phyloP scores from a whole-genome alignment of 2,329 filamentous ascomycete genomes.

The Geosmithia putterillii region DNA sequence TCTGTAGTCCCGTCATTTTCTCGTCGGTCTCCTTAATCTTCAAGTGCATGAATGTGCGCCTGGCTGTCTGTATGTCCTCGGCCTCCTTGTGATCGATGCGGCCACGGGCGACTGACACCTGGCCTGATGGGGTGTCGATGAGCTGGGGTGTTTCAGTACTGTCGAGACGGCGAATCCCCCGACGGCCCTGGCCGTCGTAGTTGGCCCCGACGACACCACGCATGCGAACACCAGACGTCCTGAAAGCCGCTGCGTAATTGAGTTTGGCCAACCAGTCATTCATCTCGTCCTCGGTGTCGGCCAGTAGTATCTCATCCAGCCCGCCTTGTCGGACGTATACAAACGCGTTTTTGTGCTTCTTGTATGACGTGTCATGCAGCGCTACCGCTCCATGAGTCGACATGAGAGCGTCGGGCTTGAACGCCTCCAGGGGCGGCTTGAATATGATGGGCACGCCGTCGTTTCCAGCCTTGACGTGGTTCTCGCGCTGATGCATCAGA shows the following conservation, averaged over 20 bases:
- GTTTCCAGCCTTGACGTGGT: slow-evolving; percentile 66
- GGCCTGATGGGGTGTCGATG: slow-evolving; percentile 59
- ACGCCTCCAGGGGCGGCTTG: slow-evolving; percentile 77
- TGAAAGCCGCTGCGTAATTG: slow-evolving; percentile 91
- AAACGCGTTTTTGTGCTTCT: slow-evolving; percentile 92
- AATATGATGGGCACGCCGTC: slow-evolving; percentile 73
- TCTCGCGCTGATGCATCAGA: slow-evolving; percentile 78
- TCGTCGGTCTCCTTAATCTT: slow-evolving; percentile 78
- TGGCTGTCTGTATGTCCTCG: slow-evolving; percentile 72
- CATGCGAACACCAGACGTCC: slow-evolving; percentile 83
- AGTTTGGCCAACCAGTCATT: slow-evolving; percentile 95
- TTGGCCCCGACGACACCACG: slow-evolving; percentile 73
- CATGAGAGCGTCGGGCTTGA: slow-evolving; percentile 89
- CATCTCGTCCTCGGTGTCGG: slow-evolving; percentile 81
- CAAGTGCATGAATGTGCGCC: slow-evolving; percentile 68
- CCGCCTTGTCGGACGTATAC: slow-evolving; percentile 79
- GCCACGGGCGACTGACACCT: slow-evolving; percentile 60
- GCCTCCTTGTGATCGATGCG: slow-evolving; percentile 72
- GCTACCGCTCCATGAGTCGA: slow-evolving; percentile 90
- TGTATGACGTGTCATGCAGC: slow-evolving; percentile 74
- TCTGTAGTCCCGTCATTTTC: slow-evolving; percentile 59
- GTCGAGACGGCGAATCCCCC: slow-evolving; percentile 60
- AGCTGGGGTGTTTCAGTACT: slow-evolving; percentile 45
- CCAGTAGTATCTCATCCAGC: slow-evolving; percentile 80
- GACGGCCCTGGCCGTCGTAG: slow-evolving; percentile 69